These are phyloP conservation scores for Boletus rex-veris DNA, from an alignment of 768 basidiomycete genomes.

Conservation along the genomic window DNA sequence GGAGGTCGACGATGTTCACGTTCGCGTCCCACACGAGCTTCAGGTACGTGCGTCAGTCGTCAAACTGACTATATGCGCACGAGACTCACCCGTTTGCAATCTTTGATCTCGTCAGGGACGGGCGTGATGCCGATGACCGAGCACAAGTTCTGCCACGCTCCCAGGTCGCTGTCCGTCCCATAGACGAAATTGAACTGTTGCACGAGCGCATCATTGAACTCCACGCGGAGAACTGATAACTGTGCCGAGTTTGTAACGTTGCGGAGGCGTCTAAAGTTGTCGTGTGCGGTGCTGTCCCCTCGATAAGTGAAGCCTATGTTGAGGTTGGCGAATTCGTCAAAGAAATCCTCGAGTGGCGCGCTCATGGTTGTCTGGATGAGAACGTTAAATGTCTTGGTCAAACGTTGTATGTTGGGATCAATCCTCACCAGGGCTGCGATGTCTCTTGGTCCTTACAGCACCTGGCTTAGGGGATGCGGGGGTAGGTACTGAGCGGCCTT, in stretches of 20 bases:
- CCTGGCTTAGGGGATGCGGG: neutral
- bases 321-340: slow-evolving; percentile 15
- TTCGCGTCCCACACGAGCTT: slow-evolving; percentile 27
- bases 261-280: slow-evolving; percentile 20
- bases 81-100: slow-evolving; percentile 16
- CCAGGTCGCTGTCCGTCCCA: slow-evolving; percentile 17
- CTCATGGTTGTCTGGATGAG: slow-evolving; percentile 4
- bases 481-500: neutral
- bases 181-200: slow-evolving; percentile 25
- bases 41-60: neutral
- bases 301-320: slow-evolving; percentile 14
- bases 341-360: slow-evolving; percentile 25
- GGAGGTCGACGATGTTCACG: slow-evolving; percentile 36
- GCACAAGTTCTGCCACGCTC: slow-evolving; percentile 28
- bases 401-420: no score
- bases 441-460: neutral
- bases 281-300: slow-evolving; percentile 9
- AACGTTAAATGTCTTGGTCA: neutral
- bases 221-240: neutral
- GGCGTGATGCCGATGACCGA: slow-evolving; percentile 19
- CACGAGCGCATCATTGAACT: slow-evolving; percentile 20
- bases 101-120: slow-evolving; percentile 14
- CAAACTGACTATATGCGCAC: no score
- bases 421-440: neutral
- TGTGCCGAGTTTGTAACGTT: neutral